A percentile compares a stretch with the other conserved stretches of the same genome.
Conservation (phyloP, 2,329 filamentous ascomycete species). For the Exophiala xenobiotica region DNA sequence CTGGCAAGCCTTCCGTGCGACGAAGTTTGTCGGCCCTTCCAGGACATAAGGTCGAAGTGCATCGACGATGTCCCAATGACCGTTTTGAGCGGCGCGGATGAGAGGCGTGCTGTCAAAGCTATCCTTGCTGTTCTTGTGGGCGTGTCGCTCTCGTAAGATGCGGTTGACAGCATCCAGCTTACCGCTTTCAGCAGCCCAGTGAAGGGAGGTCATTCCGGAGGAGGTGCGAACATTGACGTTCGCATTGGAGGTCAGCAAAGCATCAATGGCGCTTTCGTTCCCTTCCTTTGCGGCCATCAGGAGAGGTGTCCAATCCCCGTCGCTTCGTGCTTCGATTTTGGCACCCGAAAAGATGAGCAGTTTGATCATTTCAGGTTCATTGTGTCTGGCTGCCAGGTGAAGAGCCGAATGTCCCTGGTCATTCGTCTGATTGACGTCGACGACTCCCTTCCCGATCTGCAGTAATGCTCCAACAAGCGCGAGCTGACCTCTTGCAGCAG, state of each 20-base stretch:
- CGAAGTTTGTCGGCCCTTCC: constrained; percentile 37
- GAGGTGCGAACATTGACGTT: constrained; percentile 37
- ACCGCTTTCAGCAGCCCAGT: constrained; percentile 42
- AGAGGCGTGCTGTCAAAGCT: constrained; percentile 45
- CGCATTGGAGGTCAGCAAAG: constrained; percentile 41
- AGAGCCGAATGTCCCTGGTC: constrained; percentile 46
- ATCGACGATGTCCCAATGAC: constrained; percentile 39
- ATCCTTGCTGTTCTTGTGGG: constrained; percentile 36
- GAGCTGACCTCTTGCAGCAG: constrained; percentile 56
- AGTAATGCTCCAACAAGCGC: constrained; percentile 52
- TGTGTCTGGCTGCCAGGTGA: constrained; percentile 51
- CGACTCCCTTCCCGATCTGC: constrained; percentile 28
- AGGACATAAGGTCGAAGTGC: constrained; percentile 38
- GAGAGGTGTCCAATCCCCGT: constrained; percentile 54
- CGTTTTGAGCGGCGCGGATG: constrained; percentile 42
- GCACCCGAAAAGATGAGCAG: constrained; percentile 39
- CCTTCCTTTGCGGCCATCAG: constrained; percentile 56
- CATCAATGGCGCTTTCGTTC: constrained; percentile 43
- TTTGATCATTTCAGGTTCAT: constrained; percentile 36
- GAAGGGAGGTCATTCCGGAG: constrained; percentile 41
- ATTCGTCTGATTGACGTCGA: constrained; percentile 46
- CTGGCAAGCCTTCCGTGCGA: constrained; percentile 47
- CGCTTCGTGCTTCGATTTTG: constrained; percentile 36
- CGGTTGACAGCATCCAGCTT: constrained; percentile 37
- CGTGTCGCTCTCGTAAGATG: constrained; percentile 11